Base-by-base conservation (phyloP, 108 stramenopile species). In the Poteriospumella lacustris region DNA sequence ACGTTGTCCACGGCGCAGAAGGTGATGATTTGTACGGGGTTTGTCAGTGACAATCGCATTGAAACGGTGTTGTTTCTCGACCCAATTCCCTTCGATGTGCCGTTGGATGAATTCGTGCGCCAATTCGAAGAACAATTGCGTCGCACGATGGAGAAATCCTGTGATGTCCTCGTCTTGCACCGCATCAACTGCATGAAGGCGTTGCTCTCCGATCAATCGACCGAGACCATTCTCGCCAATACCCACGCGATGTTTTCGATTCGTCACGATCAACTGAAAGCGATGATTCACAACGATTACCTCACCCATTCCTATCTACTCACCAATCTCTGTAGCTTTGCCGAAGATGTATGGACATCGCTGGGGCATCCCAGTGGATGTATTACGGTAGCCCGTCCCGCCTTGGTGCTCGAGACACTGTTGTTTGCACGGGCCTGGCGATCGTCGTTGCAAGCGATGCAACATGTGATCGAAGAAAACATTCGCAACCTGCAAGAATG, bases 311-410 rank as follows among this genome's bases (percentile, higher is more conserved):
- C 70, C 41, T 29, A 33, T 73, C 3, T 42, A 29, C 15, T 73
- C 9, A 3, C 31, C 15, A 73, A 73, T 73, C 3, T 9, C 26
- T 33, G 38, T 42, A 42, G 44, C 47, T 73, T 73, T 73, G 70
- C 70, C 5, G 70, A 73, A 26, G 47, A 73, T 24, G 5, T 73
- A 26, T 73, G 70, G 70, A 52, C 47, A 5, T 73, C 31, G 26
- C 42, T 73, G 33, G 70, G 70, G 9, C 15, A 52, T 73, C 47
- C 70, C 5, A 42, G 9, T 29, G 70, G 70, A 42, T 12, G 70
- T 73, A 73, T 73, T 52, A 44, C 19, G 3, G 36, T 73, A 28
- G 36, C 40, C 36, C 70, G 70, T 3, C 36, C 40, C 5, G 70
- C 26, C 36, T 15, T 73, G 5, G 31, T 56, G 3, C 26, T 26